Percentiles rank a stretch among this genome's conserved stretches.
Evolutionary conservation across 1,284 basidiomycete species (phyloP).

Genomic region (Ustilago shanxiensis): DNA sequence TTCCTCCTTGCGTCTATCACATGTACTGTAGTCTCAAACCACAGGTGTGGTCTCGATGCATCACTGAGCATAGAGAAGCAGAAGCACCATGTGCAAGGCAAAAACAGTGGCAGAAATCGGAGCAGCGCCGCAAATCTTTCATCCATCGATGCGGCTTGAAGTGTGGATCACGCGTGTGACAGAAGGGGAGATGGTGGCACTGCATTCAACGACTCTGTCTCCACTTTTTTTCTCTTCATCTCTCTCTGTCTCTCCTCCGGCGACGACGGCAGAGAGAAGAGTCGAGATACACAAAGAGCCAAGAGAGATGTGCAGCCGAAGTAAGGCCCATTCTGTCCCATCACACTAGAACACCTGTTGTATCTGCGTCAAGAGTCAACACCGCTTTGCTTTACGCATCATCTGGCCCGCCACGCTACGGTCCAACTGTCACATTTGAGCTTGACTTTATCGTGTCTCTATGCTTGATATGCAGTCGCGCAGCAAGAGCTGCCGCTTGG

Average conservation of each 20-base stretch:
- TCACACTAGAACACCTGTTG: background rate
- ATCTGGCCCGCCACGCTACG: no score
- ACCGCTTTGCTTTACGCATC: background rate
- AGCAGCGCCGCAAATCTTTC: background rate
- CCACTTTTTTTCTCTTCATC: background rate
- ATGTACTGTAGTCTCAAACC: background rate
- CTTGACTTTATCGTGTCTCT: background rate
- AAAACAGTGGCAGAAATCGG: background rate
- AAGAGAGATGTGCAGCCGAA: no score
- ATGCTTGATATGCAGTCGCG: conserved; percentile 5
- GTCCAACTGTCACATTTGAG: background rate
- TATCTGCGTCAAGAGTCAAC: background rate
- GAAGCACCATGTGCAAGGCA: background rate
- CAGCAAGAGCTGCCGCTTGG: background rate
- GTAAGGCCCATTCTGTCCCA: background rate
- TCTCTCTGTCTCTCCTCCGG: background rate
- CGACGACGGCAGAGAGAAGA: background rate
- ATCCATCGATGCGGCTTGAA: background rate
- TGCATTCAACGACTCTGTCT: background rate
- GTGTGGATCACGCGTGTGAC: background rate
- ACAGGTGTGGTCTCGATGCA: background rate
- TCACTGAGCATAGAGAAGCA: background rate
- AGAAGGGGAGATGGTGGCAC: background rate
- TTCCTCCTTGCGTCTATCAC: conserved; percentile 4
- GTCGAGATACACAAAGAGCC: no score